Conservation (phyloP, 768 basidiomycete species). For the Crucibulum laeve region DNA sequence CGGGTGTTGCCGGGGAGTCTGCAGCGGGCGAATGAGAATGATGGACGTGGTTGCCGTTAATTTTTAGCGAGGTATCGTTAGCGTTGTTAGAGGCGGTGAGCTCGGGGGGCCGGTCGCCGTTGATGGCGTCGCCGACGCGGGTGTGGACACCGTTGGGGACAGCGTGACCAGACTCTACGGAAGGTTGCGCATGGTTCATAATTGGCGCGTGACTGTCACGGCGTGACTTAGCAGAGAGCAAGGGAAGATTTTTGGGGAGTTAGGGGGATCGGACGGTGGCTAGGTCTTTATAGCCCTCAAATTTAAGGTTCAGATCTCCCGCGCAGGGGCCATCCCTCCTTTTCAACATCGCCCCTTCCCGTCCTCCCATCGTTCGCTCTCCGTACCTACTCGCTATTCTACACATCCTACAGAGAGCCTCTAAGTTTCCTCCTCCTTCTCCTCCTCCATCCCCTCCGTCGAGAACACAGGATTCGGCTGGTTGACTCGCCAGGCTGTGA, state of each 20-base stretch:
- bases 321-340: conserved; percentile 62
- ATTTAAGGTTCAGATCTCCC: conserved; percentile 85
- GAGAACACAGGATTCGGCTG: conserved; percentile 87
- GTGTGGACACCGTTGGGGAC: conserved; percentile 29
- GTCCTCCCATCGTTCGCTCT: conserved; percentile 16
- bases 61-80: conserved; percentile 26
- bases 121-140: conserved; percentile 33
- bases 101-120: conserved; percentile 20
- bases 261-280: conserved; percentile 64
- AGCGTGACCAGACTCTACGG: conserved; percentile 30
- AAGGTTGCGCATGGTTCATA: conserved; percentile 54
- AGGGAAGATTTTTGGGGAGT: conserved; percentile 74
- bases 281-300: conserved; percentile 78
- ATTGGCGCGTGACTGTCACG: conserved; percentile 74
- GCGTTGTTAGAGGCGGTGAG: conserved; percentile 33
- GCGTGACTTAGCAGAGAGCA: conserved; percentile 49
- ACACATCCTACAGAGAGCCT: too few relatives aligned
- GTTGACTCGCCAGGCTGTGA: conserved; percentile 77
- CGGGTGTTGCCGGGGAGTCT: conserved; percentile 60
- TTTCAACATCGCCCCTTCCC: conserved; percentile 26
- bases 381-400: conserved; percentile 9
- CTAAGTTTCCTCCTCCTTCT: conserved; percentile 39
- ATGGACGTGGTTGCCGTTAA: conserved; percentile 26
- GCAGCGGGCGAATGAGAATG: conserved; percentile 33
- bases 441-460: conserved; percentile 54